A percentile compares a stretch with the other conserved stretches of the same genome.
phyloP scores from a whole-genome alignment of 805 yeast genomes.

The Zygoascus ofunaensis region DNA sequence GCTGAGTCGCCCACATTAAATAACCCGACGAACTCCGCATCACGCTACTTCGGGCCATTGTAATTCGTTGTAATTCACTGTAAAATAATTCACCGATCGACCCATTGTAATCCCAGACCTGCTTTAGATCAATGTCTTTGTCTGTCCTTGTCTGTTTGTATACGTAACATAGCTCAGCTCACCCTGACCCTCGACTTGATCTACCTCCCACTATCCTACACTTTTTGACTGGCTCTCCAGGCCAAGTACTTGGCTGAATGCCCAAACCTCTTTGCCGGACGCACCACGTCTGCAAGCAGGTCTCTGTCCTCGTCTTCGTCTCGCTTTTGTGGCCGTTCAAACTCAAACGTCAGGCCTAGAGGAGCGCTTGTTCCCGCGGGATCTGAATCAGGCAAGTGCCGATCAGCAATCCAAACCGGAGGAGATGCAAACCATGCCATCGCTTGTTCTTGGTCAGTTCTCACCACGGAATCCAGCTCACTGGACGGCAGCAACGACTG shows the following conservation, averaged over 20 bases:
- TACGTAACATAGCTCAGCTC: too few relatives aligned
- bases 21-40: too few relatives aligned
- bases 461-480: slow-evolving; percentile 16
- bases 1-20: too few relatives aligned
- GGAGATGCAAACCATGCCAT: slow-evolving; percentile 24
- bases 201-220: too few relatives aligned
- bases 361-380: slow-evolving; percentile 12
- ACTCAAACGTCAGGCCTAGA: slow-evolving; percentile 13
- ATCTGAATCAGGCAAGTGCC: slow-evolving; percentile 16
- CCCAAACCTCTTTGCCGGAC: slow-evolving; percentile 38
- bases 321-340: slow-evolving; percentile 6
- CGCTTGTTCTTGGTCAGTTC: slow-evolving; percentile 11
- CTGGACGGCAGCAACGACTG: slow-evolving; percentile 16
- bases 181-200: too few relatives aligned
- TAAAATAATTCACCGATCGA: too few relatives aligned
- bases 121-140: too few relatives aligned
- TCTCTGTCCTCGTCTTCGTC: slow-evolving; percentile 16
- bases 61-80: too few relatives aligned
- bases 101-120: too few relatives aligned
- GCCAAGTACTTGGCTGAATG: slow-evolving; percentile 71
- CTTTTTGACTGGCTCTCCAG: slow-evolving; percentile 31
- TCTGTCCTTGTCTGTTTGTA: too few relatives aligned
- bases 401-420: slow-evolving; percentile 17
- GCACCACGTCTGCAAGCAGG: slow-evolving; percentile 23
- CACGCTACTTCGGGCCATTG: too few relatives aligned